These are phyloP conservation scores for Eucalyptus regnans DNA, from an alignment of 345 rosid species.

Conservation along the genomic window DNA sequence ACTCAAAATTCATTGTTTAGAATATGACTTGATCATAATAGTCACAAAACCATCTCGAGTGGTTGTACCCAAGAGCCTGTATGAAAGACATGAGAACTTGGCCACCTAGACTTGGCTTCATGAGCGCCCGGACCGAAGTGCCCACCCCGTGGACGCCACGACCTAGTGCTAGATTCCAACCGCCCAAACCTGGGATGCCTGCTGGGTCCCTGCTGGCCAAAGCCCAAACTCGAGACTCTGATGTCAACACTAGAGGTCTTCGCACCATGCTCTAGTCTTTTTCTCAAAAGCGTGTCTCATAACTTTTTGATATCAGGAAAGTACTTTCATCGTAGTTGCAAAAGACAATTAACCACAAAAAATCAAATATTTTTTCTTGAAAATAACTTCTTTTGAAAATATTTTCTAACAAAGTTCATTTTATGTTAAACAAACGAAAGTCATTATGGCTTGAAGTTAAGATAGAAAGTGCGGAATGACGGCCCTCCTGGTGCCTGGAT, in stretches of 20 bases:
- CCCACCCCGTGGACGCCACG: not conserved
- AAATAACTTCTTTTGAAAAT: not conserved
- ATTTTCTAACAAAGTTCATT: not conserved
- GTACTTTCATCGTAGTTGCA: not conserved
- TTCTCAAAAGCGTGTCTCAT: not conserved
- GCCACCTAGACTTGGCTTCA: not conserved
- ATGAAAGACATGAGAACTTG: not conserved
- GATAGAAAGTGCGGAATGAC: not conserved
- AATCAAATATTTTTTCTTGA: no score
- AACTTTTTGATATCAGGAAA: not conserved
- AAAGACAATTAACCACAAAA: not conserved
- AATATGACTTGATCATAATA: not conserved
- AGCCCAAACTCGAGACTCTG: not conserved
- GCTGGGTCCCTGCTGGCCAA: not conserved
- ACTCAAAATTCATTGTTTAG: not conserved
- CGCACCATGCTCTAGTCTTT: not conserved
- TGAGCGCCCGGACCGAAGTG: not conserved
- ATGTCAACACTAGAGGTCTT: not conserved
- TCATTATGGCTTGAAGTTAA: not conserved
- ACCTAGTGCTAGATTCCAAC: not conserved
- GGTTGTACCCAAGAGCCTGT: not conserved
- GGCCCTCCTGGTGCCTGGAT: not conserved
- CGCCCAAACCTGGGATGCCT: not conserved
- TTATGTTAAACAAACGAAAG: not conserved
- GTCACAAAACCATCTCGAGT: not conserved